Percentiles rank a stretch among this genome's conserved stretches.
Evolutionary conservation across 2,329 filamentous ascomycete species (phyloP).

Genomic region (Monosporascus sp.): DNA sequence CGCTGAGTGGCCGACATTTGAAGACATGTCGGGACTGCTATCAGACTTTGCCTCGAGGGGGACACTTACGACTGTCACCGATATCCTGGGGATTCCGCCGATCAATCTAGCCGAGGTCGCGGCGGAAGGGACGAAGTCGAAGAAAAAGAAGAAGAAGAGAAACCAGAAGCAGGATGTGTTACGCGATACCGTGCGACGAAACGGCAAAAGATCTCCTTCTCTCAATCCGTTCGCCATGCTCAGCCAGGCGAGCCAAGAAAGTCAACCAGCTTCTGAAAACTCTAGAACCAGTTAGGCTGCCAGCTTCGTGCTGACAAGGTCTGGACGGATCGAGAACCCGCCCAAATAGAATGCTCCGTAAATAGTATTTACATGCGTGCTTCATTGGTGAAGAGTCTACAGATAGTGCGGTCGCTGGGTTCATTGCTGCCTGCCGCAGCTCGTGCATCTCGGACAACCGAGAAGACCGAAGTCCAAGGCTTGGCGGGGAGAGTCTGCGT

Average conservation of each 20-base stretch:
- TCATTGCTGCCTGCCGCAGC: not conserved
- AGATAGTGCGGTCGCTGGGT: too few species aligned
- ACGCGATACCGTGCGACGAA: conserved; percentile 1
- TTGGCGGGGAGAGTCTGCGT: conserved; percentile 2
- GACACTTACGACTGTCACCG: conserved; percentile 9
- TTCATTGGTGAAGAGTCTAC: too few species aligned
- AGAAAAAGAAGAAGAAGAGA: conserved; percentile 4
- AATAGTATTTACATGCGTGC: too few species aligned
- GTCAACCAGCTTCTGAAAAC: not conserved
- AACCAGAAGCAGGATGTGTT: conserved; percentile 5
- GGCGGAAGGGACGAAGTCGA: not conserved
- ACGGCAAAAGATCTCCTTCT: conserved; percentile 8
- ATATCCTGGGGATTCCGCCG: conserved; percentile 12
- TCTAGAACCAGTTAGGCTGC: too few species aligned
- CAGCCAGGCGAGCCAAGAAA: conserved; percentile 7
- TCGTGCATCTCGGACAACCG: conserved; percentile 8
- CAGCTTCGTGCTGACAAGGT: too few species aligned
- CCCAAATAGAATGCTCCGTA: not conserved
- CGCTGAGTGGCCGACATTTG: conserved; percentile 21
- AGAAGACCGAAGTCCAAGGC: conserved; percentile 11
- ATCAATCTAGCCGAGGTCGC: not conserved
- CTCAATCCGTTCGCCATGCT: conserved; percentile 20
- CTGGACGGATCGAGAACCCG: too few species aligned
- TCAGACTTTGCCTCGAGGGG: conserved; percentile 5
- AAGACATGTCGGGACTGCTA: conserved; percentile 12